Conservation (phyloP, 345 rosid genomes). For the Bruguiera parviflora region DNA sequence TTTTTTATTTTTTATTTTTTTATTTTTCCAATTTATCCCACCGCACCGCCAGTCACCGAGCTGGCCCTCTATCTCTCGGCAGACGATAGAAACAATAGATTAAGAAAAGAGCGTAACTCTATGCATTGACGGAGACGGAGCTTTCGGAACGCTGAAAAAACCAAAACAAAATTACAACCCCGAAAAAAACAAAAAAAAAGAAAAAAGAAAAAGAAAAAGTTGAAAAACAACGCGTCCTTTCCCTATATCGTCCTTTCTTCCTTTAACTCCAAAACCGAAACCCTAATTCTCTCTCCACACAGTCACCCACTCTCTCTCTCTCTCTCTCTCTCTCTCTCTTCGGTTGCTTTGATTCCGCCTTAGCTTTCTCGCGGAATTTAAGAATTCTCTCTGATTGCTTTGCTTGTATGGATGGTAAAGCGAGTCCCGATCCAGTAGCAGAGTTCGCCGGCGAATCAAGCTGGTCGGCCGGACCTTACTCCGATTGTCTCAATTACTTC, state of each 20-base stretch:
- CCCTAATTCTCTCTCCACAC: slow-evolving; percentile 40
- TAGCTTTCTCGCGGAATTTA: no score
- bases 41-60: no score
- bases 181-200: no score
- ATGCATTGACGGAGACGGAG: slow-evolving; percentile 16
- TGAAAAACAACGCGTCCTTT: slow-evolving; percentile 36
- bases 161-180: not conserved
- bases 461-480: slow-evolving; percentile 40
- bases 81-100: no score
- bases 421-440: slow-evolving; percentile 40
- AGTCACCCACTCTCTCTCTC: not conserved
- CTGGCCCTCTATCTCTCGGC: no score
- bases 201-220: not conserved
- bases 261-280: slow-evolving; percentile 20
- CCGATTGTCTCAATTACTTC: slow-evolving; percentile 46
- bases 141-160: not conserved
- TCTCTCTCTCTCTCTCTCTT: not conserved
- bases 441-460: slow-evolving; percentile 28
- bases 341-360: not conserved
- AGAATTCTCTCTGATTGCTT: not conserved
- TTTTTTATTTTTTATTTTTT: no score
- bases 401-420: slow-evolving; percentile 20
- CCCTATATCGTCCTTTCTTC: slow-evolving; percentile 10
- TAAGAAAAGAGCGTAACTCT: no score
- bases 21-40: no score